These are phyloP conservation scores for Rhodotorula sp. DNA, from an alignment of 1,284 basidiomycete species.

Conservation along the genomic window DNA sequence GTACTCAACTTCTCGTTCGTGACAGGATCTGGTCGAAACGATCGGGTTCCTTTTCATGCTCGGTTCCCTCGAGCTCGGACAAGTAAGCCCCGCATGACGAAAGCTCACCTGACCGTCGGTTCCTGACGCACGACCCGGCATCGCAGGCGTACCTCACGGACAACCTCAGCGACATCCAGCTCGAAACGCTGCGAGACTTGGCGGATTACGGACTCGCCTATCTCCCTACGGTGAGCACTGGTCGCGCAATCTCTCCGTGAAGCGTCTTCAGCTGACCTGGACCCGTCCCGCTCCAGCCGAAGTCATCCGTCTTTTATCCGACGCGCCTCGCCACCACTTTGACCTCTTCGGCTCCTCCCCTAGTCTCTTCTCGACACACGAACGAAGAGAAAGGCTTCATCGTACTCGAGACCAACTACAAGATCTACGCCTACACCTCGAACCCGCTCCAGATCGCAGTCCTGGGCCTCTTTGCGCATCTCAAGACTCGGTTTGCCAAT, in stretches of 20 bases:
- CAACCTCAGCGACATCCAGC: slow-evolving; percentile 73
- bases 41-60: slow-evolving; percentile 94
- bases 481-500: slow-evolving; percentile 94
- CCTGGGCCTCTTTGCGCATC: slow-evolving; percentile 85
- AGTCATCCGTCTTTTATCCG: slow-evolving; percentile 67
- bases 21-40: slow-evolving; percentile 81
- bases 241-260: too few relatives aligned
- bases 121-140: neutral
- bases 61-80: slow-evolving; percentile 86
- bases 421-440: slow-evolving; percentile 95
- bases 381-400: slow-evolving; percentile 75
- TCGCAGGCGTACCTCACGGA: slow-evolving; percentile 83
- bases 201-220: slow-evolving; percentile 93
- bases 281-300: neutral
- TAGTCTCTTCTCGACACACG: slow-evolving; percentile 56
- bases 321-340: slow-evolving; percentile 95
- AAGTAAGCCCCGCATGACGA: slow-evolving; percentile 56
- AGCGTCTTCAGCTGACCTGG: neutral
- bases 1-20: neutral
- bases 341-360: slow-evolving; percentile 69
- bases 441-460: slow-evolving; percentile 96
- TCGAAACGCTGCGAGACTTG: slow-evolving; percentile 85
- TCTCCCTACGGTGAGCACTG: slow-evolving; percentile 61
- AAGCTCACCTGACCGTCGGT: slow-evolving; percentile 4
- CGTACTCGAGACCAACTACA: slow-evolving; percentile 97